Percentiles rank a stretch among this genome's conserved stretches.
phyloP scores from a whole-genome alignment of 768 basidiomycete species.

The Pleurotus platypus region DNA sequence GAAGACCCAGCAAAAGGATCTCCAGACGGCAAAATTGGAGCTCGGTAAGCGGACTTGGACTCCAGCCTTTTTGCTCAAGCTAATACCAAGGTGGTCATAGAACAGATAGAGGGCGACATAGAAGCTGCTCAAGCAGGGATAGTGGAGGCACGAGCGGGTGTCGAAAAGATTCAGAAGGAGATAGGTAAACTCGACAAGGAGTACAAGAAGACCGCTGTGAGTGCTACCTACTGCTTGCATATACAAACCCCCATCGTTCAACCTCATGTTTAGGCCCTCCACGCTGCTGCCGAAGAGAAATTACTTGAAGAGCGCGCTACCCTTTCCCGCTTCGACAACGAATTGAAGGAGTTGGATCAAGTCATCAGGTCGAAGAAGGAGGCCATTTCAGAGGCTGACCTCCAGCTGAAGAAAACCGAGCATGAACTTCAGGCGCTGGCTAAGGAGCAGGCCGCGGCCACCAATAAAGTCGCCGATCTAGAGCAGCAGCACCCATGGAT shows the following conservation, averaged over 20 bases:
- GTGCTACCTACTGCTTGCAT: slow-evolving; percentile 1
- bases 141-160: slow-evolving; percentile 38
- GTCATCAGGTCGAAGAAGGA: slow-evolving; percentile 82
- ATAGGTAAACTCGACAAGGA: slow-evolving; percentile 55
- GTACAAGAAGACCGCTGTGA: slow-evolving; percentile 42
- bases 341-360: slow-evolving; percentile 78
- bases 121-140: slow-evolving; percentile 41
- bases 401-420: slow-evolving; percentile 61
- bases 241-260: background rate
- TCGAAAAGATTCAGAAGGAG: slow-evolving; percentile 58
- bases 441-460: slow-evolving; percentile 62
- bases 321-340: slow-evolving; percentile 83
- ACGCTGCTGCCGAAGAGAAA: slow-evolving; percentile 63
- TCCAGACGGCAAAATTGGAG: slow-evolving; percentile 84
- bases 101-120: slow-evolving; percentile 80
- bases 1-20: slow-evolving; percentile 86
- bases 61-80: slow-evolving; percentile 4
- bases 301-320: slow-evolving; percentile 86
- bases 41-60: slow-evolving; percentile 52
- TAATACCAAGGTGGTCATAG: slow-evolving; percentile 30
- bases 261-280: slow-evolving; percentile 13
- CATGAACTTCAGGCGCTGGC: slow-evolving; percentile 60
- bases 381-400: slow-evolving; percentile 61
- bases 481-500: slow-evolving; percentile 92
- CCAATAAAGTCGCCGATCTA: slow-evolving; percentile 52